These are phyloP conservation scores for Coffea eugenioides DNA, from an alignment of 257 asterid species.

Conservation along the genomic window DNA sequence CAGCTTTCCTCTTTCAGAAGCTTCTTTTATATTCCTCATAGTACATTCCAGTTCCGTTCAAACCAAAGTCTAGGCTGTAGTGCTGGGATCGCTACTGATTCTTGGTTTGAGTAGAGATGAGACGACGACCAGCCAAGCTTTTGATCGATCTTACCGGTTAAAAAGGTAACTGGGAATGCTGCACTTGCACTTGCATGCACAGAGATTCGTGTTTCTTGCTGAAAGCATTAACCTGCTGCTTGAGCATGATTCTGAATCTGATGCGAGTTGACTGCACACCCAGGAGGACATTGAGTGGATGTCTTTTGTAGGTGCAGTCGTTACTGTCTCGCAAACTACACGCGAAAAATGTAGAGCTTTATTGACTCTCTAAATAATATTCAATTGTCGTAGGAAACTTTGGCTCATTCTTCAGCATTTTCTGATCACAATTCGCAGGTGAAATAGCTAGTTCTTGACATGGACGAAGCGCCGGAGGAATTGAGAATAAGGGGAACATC, in stretches of 20 bases:
- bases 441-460: neutral
- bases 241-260: too few species aligned
- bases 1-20: neutral
- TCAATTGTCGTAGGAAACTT: neutral
- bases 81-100: neutral
- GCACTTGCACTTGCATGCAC: neutral
- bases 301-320: neutral
- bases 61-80: neutral
- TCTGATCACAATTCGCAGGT: neutral
- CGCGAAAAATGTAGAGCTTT: too few species aligned
- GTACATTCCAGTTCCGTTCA: neutral
- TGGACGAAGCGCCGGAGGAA: neutral
- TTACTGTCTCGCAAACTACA: neutral
- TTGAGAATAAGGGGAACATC: neutral
- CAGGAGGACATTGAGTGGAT: neutral
- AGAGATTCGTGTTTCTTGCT: neutral
- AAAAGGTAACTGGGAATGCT: neutral
- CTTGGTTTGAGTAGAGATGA: neutral
- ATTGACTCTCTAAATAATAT: too few species aligned
- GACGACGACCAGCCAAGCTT: neutral
- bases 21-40: neutral
- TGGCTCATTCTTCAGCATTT: neutral
- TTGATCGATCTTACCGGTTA: neutral
- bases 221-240: neutral
- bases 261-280: too few species aligned